Evolutionary conservation across 768 basidiomycete genomes (phyloP).

Genomic region (Kwoniella dejecticola): DNA sequence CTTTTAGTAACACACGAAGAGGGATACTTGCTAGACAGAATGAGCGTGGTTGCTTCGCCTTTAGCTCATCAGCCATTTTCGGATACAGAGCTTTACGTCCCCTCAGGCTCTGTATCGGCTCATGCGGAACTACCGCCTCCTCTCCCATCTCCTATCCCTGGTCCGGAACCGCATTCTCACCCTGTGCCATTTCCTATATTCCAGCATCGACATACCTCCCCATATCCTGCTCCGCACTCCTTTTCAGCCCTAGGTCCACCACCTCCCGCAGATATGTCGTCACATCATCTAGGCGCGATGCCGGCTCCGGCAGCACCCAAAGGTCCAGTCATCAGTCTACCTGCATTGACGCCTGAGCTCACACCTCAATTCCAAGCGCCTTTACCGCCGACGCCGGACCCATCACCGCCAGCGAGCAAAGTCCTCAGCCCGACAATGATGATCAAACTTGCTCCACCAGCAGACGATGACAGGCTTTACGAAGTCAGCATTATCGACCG

Average conservation of each 20-base stretch:
- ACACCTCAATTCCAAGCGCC: constrained; percentile 4
- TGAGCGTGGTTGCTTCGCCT: constrained; percentile 33
- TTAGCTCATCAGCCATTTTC: constrained; percentile 27
- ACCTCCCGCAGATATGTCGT: constrained; percentile 1
- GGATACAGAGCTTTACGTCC: constrained; percentile 30
- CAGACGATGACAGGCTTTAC: constrained; percentile 25
- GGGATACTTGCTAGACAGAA: background rate
- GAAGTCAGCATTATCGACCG: constrained; percentile 11
- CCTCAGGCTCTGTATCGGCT: constrained; percentile 31
- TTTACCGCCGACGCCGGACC: constrained; percentile 41
- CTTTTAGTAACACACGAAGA: background rate
- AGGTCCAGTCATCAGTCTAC: constrained; percentile 20
- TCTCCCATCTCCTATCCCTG: constrained; percentile 15
- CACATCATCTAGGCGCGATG: constrained; percentile 6
- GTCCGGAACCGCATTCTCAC: background rate
- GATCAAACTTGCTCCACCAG: constrained; percentile 45
- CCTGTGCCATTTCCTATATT: constrained; percentile 38
- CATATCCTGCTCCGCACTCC: constrained; percentile 38
- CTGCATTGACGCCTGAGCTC: constrained; percentile 23
- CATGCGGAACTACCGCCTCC: constrained; percentile 34
- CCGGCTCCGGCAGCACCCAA: constrained; percentile 38
- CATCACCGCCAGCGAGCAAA: constrained; percentile 38
- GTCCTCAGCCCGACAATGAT: constrained; percentile 34
- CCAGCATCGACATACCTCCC: constrained; percentile 46
- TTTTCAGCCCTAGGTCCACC: constrained; percentile 48